Percentiles rank a stretch among this genome's conserved stretches.
Conservation (phyloP, 23 red algal species). For the Chondrus crispus region DNA sequence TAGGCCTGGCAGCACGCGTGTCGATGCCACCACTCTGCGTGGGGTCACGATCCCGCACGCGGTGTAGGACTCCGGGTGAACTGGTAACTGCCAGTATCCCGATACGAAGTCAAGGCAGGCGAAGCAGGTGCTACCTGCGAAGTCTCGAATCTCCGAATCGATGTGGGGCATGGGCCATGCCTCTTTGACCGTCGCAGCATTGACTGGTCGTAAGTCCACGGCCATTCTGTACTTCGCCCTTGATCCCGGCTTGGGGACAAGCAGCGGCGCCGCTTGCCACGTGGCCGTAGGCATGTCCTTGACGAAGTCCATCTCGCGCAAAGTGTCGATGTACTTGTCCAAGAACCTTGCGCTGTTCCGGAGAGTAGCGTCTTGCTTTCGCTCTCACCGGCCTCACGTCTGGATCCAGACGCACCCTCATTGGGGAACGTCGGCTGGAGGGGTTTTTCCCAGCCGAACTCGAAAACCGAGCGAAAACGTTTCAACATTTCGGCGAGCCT, state of each 20-base stretch:
- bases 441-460: background rate
- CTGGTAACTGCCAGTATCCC: background rate
- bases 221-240: background rate
- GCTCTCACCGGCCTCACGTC: background rate
- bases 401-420: conserved; percentile 3
- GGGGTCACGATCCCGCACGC: background rate
- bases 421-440: background rate
- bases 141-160: background rate
- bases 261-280: background rate
- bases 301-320: background rate
- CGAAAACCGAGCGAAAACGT: background rate
- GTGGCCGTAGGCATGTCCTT: background rate
- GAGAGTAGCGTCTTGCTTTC: background rate
- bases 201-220: conserved; percentile 1
- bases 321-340: background rate
- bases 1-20: background rate
- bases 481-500: background rate
- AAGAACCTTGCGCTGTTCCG: background rate
- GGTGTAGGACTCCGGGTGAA: background rate
- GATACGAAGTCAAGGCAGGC: background rate
- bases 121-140: background rate
- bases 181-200: background rate
- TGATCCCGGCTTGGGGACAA: background rate
- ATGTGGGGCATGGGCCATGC: conserved; percentile 6
- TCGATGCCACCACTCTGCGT: background rate